These are phyloP conservation scores for Aspergillus quadricinctus DNA, from an alignment of 2,329 filamentous ascomycete genomes.

Conservation along the genomic window DNA sequence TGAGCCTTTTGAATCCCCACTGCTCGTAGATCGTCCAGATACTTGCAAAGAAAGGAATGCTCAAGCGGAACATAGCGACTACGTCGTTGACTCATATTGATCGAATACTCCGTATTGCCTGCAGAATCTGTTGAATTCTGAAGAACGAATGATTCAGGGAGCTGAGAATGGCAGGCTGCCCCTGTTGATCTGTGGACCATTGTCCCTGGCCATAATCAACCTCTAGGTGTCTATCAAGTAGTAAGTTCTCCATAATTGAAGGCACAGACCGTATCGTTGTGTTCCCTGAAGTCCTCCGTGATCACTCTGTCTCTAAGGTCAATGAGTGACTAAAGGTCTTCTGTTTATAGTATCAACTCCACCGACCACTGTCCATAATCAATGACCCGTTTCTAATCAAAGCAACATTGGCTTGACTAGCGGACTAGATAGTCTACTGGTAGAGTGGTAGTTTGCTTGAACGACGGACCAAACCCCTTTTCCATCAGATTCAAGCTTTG, in stretches of 20 bases:
- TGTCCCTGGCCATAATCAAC: background rate
- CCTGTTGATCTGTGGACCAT: background rate
- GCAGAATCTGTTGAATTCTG: too few species aligned
- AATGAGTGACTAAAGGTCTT: background rate
- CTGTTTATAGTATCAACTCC: background rate
- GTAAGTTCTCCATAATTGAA: too few species aligned
- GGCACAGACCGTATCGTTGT: background rate
- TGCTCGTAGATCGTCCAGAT: constrained; percentile 6
- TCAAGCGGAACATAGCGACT: background rate
- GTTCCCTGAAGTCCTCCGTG: background rate
- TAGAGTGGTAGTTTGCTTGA: background rate
- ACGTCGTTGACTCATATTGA: background rate
- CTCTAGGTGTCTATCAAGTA: too few species aligned
- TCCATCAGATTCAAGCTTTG: background rate
- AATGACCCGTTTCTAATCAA: background rate
- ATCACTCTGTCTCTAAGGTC: background rate
- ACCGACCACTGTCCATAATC: background rate
- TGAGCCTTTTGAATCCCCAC: constrained; percentile 1
- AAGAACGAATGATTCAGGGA: background rate
- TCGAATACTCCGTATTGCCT: too few species aligned
- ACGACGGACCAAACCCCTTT: background rate
- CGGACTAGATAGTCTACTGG: background rate
- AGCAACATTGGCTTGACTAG: background rate
- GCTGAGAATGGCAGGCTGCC: background rate
- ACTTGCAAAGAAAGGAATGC: constrained; percentile 6